Percentiles rank a stretch among this genome's conserved stretches.
phyloP scores from a whole-genome alignment of 345 rosid genomes.

The Pugionium cornutum region DNA sequence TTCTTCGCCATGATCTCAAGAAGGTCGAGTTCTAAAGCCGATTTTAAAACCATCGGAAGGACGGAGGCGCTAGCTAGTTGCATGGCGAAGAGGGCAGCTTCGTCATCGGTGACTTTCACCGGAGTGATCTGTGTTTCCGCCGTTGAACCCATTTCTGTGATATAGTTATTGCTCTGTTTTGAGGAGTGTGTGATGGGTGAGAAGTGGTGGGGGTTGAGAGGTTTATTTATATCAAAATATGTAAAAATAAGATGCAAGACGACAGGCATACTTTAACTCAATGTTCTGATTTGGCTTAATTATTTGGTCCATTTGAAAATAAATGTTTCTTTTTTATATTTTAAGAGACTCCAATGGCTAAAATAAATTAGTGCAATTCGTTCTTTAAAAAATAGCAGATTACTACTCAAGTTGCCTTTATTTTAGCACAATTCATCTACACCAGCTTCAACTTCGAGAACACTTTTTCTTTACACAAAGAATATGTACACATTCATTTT shows the following conservation, averaged over 20 bases:
- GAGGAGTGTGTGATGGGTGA: slow-evolving; percentile 26
- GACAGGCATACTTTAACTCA: slow-evolving; percentile 17
- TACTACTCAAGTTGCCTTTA: too few relatives aligned
- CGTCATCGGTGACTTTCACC: slow-evolving; percentile 62
- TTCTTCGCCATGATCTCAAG: slow-evolving; percentile 73
- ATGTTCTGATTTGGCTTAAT: slow-evolving; percentile 15
- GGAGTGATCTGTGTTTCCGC: slow-evolving; percentile 72
- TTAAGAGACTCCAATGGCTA: too few relatives aligned
- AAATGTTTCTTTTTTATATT: too few relatives aligned
- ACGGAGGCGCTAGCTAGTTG: slow-evolving; percentile 68
- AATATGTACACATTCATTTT: too few relatives aligned
- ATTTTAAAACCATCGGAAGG: slow-evolving; percentile 79
- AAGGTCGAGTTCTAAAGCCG: slow-evolving; percentile 80
- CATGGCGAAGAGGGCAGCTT: slow-evolving; percentile 66
- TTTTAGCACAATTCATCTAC: too few relatives aligned
- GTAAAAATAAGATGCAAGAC: slow-evolving; percentile 6
- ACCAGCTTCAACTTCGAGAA: too few relatives aligned
- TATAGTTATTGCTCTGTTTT: neutral
- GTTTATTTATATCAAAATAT: slow-evolving; percentile 29
- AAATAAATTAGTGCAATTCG: too few relatives aligned
- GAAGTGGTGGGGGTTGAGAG: slow-evolving; percentile 12
- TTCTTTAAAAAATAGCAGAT: too few relatives aligned
- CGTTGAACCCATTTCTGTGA: slow-evolving; percentile 54
- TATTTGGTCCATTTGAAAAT: slow-evolving; percentile 4
- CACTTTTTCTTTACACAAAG: too few relatives aligned